A percentile compares a stretch with the other conserved stretches of the same genome.
Conservation (phyloP, 441 rosid species). For the Flueggea neowawraea region DNA sequence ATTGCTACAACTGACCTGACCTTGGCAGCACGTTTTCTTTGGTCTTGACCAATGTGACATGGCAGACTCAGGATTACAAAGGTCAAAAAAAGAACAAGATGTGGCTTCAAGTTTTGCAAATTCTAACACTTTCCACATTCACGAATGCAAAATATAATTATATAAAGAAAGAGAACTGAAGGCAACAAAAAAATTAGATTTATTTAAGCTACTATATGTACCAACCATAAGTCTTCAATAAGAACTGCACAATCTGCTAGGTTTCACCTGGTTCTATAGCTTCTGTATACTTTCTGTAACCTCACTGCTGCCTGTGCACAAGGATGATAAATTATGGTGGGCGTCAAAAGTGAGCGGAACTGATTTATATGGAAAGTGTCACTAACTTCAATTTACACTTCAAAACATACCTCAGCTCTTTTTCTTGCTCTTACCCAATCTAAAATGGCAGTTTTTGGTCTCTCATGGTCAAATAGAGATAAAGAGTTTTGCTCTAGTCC, state of each 20-base stretch:
- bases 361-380: too few species aligned
- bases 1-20: constrained; percentile 96
- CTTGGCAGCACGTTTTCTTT: constrained; percentile 91
- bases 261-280: constrained; percentile 85
- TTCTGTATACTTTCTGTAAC: constrained; percentile 85
- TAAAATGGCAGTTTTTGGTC: too few species aligned
- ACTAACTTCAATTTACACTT: too few species aligned
- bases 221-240: constrained; percentile 85
- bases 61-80: constrained; percentile 81
- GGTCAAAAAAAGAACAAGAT: constrained; percentile 82
- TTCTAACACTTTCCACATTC: constrained; percentile 94
- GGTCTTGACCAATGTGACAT: constrained; percentile 96
- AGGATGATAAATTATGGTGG: too few species aligned
- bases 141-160: background rate
- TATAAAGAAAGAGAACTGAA: background rate
- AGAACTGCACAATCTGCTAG: constrained; percentile 95
- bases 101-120: constrained; percentile 90
- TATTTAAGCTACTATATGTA: background rate
- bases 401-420: too few species aligned
- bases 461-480: too few species aligned
- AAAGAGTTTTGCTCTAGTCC: too few species aligned
- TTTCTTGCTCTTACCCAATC: too few species aligned
- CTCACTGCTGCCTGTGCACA: constrained; percentile 80
- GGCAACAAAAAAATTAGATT: too few species aligned
- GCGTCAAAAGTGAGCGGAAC: too few species aligned